Conservation (phyloP, 192 early-diverging fungal genomes). For the Cetraspora pellucida region DNA sequence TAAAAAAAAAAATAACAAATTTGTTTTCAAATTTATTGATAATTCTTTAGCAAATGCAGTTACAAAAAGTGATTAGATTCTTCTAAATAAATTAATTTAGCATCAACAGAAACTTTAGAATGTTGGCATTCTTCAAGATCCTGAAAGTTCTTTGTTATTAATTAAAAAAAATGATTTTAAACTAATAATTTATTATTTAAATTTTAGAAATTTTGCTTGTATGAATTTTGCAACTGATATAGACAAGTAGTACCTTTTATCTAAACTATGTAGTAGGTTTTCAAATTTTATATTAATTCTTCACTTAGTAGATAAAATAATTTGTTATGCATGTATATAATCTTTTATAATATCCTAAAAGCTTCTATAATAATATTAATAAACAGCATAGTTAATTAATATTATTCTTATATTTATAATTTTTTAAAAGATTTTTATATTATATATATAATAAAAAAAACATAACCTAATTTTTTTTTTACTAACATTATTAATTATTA, state of each 20-base stretch:
- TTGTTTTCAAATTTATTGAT: conserved; percentile 94
- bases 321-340: conserved; percentile 81
- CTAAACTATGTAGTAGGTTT: conserved; percentile 87
- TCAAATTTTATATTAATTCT: conserved; percentile 92
- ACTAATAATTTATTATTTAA: conserved; percentile 82
- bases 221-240: conserved; percentile 99
- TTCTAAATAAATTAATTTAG: conserved; percentile 97
- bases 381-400: too few relatives aligned
- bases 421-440: too few relatives aligned
- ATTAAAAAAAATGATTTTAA: conserved; percentile 90
- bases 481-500: too few relatives aligned
- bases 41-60: conserved; percentile 90
- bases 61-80: conserved; percentile 89
- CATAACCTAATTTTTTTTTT: too few relatives aligned
- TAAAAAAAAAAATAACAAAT: too few relatives aligned
- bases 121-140: conserved; percentile 84
- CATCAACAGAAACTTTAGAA: conserved; percentile 93
- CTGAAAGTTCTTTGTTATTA: conserved; percentile 79
- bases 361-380: too few relatives aligned
- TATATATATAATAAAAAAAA: too few relatives aligned
- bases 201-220: conserved; percentile 95
- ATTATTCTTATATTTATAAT: too few relatives aligned
- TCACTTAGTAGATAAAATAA: conserved; percentile 83
- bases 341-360: too few relatives aligned
- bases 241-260: conserved; percentile 92